Evolutionary conservation across 108 stramenopile species (phyloP).

Genomic region (Skeletonema potamos): DNA sequence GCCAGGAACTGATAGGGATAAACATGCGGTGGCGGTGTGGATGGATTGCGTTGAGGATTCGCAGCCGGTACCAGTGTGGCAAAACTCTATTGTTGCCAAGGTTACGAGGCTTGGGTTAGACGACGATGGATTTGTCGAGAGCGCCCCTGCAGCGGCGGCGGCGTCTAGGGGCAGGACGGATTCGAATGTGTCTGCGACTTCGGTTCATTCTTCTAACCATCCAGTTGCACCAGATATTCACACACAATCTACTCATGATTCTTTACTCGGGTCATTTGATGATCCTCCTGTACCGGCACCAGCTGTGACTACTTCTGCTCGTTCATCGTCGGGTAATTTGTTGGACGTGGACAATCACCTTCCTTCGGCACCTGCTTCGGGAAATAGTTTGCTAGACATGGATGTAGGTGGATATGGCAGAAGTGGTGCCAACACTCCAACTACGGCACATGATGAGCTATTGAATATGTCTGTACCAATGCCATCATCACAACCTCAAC

Average conservation of each 20-base stretch:
- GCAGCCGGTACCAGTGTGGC: conserved; percentile 76
- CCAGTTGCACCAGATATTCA: neutral
- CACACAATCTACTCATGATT: conserved; percentile 32
- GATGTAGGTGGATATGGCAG: conserved; percentile 24
- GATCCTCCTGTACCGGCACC: conserved; percentile 42
- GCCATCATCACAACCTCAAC: conserved; percentile 44
- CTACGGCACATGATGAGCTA: conserved; percentile 66
- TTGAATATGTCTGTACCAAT: conserved; percentile 79
- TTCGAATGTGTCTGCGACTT: conserved; percentile 35
- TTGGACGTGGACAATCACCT: conserved; percentile 38
- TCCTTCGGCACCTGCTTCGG: conserved; percentile 32
- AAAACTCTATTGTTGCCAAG: conserved; percentile 72
- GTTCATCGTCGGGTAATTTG: conserved; percentile 39
- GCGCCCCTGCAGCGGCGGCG: neutral
- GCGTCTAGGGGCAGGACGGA: conserved; percentile 8
- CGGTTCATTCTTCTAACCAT: conserved; percentile 17
- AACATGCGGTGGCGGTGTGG: conserved; percentile 82
- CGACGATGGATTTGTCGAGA: conserved; percentile 73
- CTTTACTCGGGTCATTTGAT: conserved; percentile 62
- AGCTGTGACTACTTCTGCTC: conserved; percentile 17
- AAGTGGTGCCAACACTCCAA: conserved; percentile 37
- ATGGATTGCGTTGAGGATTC: conserved; percentile 85
- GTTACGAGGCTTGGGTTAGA: conserved; percentile 71
- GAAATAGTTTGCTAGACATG: conserved; percentile 59
- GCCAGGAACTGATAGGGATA: conserved; percentile 82